A percentile compares a stretch with the other conserved stretches of the same genome.
These are phyloP conservation scores for Camelina laxa DNA, from an alignment of 345 rosid species.

Conservation along the genomic window DNA sequence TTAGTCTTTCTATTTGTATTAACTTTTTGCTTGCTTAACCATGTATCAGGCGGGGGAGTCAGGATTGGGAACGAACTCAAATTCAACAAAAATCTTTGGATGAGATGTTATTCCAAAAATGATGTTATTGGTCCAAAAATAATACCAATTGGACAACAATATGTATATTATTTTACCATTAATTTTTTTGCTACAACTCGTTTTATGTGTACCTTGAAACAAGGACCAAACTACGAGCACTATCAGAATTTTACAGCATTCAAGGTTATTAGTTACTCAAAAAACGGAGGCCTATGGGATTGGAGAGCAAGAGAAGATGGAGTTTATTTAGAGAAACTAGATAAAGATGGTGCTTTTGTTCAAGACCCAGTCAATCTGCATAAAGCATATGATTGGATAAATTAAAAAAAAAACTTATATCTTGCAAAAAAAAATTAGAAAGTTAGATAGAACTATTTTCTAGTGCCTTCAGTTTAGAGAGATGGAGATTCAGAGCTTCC, in stretches of 20 bases:
- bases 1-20: not conserved
- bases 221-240: slow-evolving; percentile 5
- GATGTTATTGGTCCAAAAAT: not conserved
- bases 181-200: not conserved
- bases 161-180: rapidly evolving
- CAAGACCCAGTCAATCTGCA: no score
- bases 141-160: slow-evolving; percentile 5
- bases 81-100: not conserved
- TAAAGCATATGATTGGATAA: no score
- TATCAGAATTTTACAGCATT: slow-evolving; percentile 6
- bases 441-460: no score
- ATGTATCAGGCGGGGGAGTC: not conserved
- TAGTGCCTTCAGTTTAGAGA: slow-evolving; percentile 25
- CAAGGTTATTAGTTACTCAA: not conserved
- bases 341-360: no score
- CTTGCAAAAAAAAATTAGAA: no score
- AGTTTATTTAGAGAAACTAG: not conserved
- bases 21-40: slow-evolving; percentile 5
- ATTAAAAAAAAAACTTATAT: no score
- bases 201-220: slow-evolving; percentile 26
- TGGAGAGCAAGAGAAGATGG: slow-evolving; percentile 37
- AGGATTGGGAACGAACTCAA: slow-evolving; percentile 17
- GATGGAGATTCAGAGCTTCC: slow-evolving; percentile 38
- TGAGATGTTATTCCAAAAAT: slow-evolving; percentile 9
- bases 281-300: slow-evolving; percentile 4